Conservation (phyloP, 106 monocot species). For the Hemerocallis citrina region DNA sequence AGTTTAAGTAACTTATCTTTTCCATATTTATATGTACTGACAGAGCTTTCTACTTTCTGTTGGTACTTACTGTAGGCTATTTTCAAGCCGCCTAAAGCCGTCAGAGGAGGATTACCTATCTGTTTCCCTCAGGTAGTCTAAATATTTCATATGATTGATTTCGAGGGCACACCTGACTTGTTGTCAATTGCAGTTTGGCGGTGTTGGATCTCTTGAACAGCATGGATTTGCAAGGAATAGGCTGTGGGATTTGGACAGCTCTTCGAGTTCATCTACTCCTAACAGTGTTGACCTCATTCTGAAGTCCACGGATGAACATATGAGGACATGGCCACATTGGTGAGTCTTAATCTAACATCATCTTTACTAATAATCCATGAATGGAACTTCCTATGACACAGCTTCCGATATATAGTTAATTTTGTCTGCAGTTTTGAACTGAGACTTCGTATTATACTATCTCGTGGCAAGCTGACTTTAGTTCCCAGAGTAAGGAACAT, state of each 20-base stretch:
- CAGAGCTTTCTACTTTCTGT: neutral
- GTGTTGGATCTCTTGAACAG: slow-evolving; percentile 35
- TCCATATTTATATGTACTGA: neutral
- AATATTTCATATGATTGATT: neutral
- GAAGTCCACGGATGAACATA: slow-evolving; percentile 48
- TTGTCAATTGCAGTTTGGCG: slow-evolving; percentile 37
- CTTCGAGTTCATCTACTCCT: slow-evolving; percentile 29
- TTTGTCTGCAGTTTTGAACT: slow-evolving; percentile 55
- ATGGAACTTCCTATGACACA: neutral
- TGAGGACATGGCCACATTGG: slow-evolving; percentile 58
- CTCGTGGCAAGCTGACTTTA: slow-evolving; percentile 38
- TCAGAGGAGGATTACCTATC: slow-evolving; percentile 50
- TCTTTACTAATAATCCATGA: neutral
- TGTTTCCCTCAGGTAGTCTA: slow-evolving; percentile 55
- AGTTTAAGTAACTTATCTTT: neutral
- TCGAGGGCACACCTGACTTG: neutral
- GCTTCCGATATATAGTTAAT: slow-evolving; percentile 10
- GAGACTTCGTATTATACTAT: slow-evolving; percentile 39
- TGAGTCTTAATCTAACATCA: neutral
- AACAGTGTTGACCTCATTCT: slow-evolving; percentile 42
- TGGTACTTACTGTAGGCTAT: slow-evolving; percentile 20
- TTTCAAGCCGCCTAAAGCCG: slow-evolving; percentile 31
- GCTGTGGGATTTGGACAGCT: slow-evolving; percentile 43
- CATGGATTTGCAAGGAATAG: slow-evolving; percentile 69
- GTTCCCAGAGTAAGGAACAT: slow-evolving; percentile 59